A percentile compares a stretch with the other conserved stretches of the same genome.
Evolutionary conservation across 768 basidiomycete genomes (phyloP).

Genomic region (Sporobolomyces phaffii): DNA sequence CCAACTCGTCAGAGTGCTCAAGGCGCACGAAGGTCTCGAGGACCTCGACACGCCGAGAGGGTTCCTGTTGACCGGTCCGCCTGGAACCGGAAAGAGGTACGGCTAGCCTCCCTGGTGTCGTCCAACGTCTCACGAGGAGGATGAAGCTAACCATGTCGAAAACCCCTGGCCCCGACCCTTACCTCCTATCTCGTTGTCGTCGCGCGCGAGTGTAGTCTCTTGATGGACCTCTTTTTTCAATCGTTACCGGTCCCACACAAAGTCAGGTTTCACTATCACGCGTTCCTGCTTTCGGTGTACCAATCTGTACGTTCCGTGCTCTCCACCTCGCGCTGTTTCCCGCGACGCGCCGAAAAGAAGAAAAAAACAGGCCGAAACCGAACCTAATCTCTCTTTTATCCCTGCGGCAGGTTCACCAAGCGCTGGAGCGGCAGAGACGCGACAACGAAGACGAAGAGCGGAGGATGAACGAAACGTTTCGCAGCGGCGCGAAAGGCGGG

Average conservation of each 20-base stretch:
- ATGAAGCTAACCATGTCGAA: no score
- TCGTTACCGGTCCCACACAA: slow-evolving; percentile 55
- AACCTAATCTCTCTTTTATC: no score
- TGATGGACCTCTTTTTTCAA: slow-evolving; percentile 58
- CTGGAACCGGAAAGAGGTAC: slow-evolving; percentile 31
- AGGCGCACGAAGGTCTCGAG: slow-evolving; percentile 55
- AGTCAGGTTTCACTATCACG: slow-evolving; percentile 57
- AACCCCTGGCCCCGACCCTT: no score
- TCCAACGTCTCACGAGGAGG: no score
- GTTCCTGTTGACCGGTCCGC: slow-evolving; percentile 35
- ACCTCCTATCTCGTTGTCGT: slow-evolving; percentile 47
- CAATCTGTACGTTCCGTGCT: slow-evolving; percentile 7
- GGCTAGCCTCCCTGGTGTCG: slow-evolving; percentile 46
- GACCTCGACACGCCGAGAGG: slow-evolving; percentile 55
- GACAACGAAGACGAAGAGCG: slow-evolving; percentile 41
- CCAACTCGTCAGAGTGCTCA: slow-evolving; percentile 50
- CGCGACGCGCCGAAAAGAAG: no score
- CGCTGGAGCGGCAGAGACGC: slow-evolving; percentile 41
- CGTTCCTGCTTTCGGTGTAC: slow-evolving; percentile 57
- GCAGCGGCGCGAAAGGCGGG: slow-evolving; percentile 17
- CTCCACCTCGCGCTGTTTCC: slow-evolving; percentile 41
- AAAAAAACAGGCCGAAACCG: no score
- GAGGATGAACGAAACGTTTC: slow-evolving; percentile 30
- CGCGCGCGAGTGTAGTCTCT: slow-evolving; percentile 46
- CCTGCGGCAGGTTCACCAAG: slow-evolving; percentile 44